Base-by-base conservation (phyloP, 108 stramenopile species). In the Cyclotella sp. region DNA sequence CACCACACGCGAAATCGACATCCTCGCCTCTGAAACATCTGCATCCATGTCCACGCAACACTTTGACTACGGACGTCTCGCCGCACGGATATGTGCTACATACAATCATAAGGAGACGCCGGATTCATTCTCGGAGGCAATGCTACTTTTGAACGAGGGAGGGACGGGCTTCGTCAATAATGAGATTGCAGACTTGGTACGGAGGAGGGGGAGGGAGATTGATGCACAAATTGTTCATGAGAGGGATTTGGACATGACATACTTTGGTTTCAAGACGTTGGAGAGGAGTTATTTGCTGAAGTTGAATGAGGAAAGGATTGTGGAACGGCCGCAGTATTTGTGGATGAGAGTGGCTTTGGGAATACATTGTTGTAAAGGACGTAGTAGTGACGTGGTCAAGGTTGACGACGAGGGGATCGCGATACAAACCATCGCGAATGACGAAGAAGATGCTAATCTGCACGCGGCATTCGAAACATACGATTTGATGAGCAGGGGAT, bases 201-300 rank as follows among this genome's bases (percentile, higher is more conserved):
- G 53, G 45, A 63, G 89, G 41, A 78, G 88, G 21, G 83, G 78
- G 4, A 69, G 71, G 0, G 85, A 88, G 68, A 93, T 95, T 75
- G 81, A 95, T 69, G 68, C 60, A 21, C 69, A 87, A 28, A 93
- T 99, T 77, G 79, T 79, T 34, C 57, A 83, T 53, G 86, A 91
- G 52, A 90, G 97, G 21, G 97, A 99, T 83, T 82, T 87, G 43
- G 87, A 91, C 24, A 75, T 97, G 65, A 93, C 97, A 24, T 98
- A 97, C 70, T 99, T 99, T 87, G 98, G 97, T 14, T 97, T 96
- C 89, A 99, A 98, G 77, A 99, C 98, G 12, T 78, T 99, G 67
- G 96, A 97, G 77, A 79, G 91, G 26, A 69, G 91, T 9, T 98
- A 98, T 81, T 72, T 97, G 34, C 44, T 97, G 26, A 85, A 78